Conservation (phyloP, 768 basidiomycete genomes). For the Favolaschia claudopus region DNA sequence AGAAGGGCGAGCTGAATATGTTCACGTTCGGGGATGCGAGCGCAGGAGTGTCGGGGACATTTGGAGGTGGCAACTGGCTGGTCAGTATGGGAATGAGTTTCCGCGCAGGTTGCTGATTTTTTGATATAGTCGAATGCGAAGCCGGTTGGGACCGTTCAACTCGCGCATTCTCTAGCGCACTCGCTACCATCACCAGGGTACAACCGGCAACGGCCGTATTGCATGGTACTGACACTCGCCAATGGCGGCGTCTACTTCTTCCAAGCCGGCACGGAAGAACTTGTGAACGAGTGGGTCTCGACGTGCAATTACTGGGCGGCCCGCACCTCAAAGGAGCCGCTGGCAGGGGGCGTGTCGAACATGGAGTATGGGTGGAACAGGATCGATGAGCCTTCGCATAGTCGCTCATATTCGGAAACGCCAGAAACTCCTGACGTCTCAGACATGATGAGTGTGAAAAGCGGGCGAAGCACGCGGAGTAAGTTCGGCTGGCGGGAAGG, state of each 20-base stretch:
- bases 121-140: conserved; percentile 80
- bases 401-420: conserved; percentile 65
- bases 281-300: conserved; percentile 98
- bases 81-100: conserved; percentile 39
- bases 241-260: conserved; percentile 96
- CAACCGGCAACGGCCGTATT: conserved; percentile 88
- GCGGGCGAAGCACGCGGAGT: conserved; percentile 77
- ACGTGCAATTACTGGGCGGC: conserved; percentile 99
- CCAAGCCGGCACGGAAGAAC: conserved; percentile 97
- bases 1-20: conserved; percentile 94
- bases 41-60: conserved; percentile 64
- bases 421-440: conserved; percentile 59
- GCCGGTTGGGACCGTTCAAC: conserved; percentile 79
- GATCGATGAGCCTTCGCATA: conserved; percentile 61
- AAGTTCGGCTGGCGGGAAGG: conserved; percentile 79
- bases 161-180: conserved; percentile 90
- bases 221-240: conserved; percentile 91
- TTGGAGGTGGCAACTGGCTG: conserved; percentile 99
- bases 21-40: conserved; percentile 89
- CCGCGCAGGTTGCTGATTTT: conserved; percentile 18
- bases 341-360: conserved; percentile 96
- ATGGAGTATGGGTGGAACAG: conserved; percentile 99
- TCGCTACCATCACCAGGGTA: conserved; percentile 92
- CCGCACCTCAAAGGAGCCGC: conserved; percentile 91
- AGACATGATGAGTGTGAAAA: conserved; percentile 78